These are phyloP conservation scores for Jacaranda copaia DNA, from an alignment of 257 asterid genomes.

Conservation along the genomic window DNA sequence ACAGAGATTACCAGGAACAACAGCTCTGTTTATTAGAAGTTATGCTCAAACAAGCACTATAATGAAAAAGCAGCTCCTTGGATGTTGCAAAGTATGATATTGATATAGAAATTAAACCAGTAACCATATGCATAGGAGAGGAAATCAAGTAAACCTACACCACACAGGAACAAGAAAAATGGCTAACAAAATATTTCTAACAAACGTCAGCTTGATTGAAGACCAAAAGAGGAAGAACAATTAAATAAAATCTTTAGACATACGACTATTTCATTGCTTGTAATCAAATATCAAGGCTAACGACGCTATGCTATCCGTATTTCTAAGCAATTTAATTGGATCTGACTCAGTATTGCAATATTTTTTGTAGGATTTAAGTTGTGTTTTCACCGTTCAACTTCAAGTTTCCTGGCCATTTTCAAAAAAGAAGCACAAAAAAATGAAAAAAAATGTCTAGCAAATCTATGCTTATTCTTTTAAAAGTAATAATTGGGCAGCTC, in stretches of 20 bases:
- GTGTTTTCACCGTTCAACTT: neutral
- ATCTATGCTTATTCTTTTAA: neutral
- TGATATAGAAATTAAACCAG: neutral
- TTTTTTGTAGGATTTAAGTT: neutral
- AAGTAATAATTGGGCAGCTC: slow-evolving; percentile 4
- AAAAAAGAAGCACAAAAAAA: neutral
- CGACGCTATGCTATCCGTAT: neutral
- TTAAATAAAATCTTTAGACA: neutral
- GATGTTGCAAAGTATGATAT: neutral
- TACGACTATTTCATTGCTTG: neutral
- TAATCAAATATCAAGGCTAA: neutral
- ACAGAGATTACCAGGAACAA: slow-evolving; percentile 29
- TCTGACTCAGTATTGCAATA: neutral
- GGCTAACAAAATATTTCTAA: neutral
- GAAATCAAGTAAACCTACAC: neutral
- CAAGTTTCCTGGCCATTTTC: neutral
- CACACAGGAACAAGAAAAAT: neutral
- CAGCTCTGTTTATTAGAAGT: neutral
- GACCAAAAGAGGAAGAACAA: neutral
- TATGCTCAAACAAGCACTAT: slow-evolving; percentile 14
- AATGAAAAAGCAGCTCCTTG: neutral
- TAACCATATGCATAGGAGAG: neutral
- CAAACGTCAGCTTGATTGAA: neutral
- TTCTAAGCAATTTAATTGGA: neutral
- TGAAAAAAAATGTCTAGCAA: neutral